Evolutionary conservation across 495 filamentous ascomycete genomes (phyloP), one percentile per base, ranked within the genome.

Genomic region (Hypoxylon perforatum): DNA sequence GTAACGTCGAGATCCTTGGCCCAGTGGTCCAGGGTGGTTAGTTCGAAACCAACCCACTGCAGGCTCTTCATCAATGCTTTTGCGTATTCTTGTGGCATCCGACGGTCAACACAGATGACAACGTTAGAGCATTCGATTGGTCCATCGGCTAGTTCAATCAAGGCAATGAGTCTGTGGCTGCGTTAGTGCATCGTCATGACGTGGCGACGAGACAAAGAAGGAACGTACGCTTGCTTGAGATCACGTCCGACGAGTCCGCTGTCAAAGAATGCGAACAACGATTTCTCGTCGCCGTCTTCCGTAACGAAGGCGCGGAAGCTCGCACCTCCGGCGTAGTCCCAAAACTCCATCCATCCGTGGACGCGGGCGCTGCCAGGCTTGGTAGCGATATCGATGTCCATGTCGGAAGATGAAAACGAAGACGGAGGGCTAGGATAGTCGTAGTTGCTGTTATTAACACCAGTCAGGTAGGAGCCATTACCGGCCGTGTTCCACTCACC

Each of bases 41-140:
- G 81, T 71, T 88, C 90, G 69, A 97, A 97, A 28, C 93, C 93
- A 66, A 94, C 93, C 94, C 94, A 97, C 67, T 93, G 90, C 35
- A 97, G 85, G 57, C 92, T 92, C 69, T 88, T 89, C 61, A 89
- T 86, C 54, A 96, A 81, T 50, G 87, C 81, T 64, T 87, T 82
- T 51, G 85, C 79, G 42, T 88, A 80, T 48, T 87, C 78, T 21
- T 84, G 81, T 38, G 84, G 79, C 51, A 84, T 83, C 18, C 77
- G 81, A 48, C 93, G 88, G 70, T 92, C 91, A 46, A 96, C 81
- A 75, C 91, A 94, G 67, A 93, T 88, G 36, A 96, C 86, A 46
- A 97, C 86, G 69, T 89, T 86, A 17, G 87, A 85, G 75, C 93
- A 96, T 60, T 77, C 85, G 71, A 97, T 87, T 51, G 83, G 84